Evolutionary conservation across 2,329 filamentous ascomycete genomes (phyloP), one percentile per base, ranked within the genome.

Genomic region (Penicillium digitatum): DNA sequence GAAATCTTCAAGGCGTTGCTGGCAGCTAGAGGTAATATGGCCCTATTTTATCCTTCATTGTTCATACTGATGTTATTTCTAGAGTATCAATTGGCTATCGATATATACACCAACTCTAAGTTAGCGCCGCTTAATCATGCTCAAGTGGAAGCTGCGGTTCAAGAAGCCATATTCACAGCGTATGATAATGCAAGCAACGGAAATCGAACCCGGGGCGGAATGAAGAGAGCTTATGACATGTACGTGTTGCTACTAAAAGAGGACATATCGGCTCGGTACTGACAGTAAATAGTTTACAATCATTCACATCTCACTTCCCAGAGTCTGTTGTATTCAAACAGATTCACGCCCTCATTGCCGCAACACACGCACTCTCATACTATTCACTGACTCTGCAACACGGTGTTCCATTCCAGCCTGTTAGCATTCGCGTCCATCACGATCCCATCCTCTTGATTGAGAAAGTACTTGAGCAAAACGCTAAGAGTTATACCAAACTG

Each of bases 121-220:
- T 60, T 69, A 9, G 60, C 67, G 8, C 72, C 75, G 16, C 67
- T 84, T 11, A 67, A 71, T n/a, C 57, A 64, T 8, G 62, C 70
- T 0, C 77, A 79, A 27, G 76, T 83, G 7, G 82, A 86, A 69
- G 66, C 73, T 24, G 75, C 80, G 14, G 74, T 85, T 16, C 69
- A 82, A 14, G 75, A 74, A 9, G 75, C 79, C 35, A 79, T 81
- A 18, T 79, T 83, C 69, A 70, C 79, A 24, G 74, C 79, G 20
- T 87, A 87, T 65, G 84, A 87, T 65, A 84, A 84, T 59, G 84
- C 84, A 20, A 86, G 80, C 66, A 87, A 87, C 62, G 84, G 84
- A 29, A 87, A 86, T 63, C 77, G 78, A 59, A 84, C 78, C 18
- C 77, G 84, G 61, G 84, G 84, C 16, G 81, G 81, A 14, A 81